phyloP scores from a whole-genome alignment of 176 grass and related monocot genomes.

The Oryza glumipatula region DNA sequence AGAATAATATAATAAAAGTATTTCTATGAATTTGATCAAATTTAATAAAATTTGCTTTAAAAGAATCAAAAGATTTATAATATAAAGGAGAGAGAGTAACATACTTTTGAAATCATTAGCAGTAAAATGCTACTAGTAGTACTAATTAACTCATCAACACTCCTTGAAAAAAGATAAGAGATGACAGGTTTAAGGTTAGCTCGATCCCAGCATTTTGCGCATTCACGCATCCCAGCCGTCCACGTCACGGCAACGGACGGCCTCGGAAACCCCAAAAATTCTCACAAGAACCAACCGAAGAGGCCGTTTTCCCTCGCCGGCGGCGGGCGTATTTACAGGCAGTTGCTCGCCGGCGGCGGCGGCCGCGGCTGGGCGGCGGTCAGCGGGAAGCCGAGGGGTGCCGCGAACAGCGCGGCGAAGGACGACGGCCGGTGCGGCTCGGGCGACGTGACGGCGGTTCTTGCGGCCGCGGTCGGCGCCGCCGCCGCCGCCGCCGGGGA shows the following conservation, averaged over 20 bases:
- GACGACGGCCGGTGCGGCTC: conserved; percentile 51
- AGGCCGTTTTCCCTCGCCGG: no score
- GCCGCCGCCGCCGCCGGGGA: not conserved
- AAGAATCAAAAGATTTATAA: no score
- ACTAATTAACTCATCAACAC: not conserved
- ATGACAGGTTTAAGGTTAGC: conserved; percentile 31
- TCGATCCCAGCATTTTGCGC: conserved; percentile 2
- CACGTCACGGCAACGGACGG: conserved; percentile 42
- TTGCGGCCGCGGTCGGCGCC: not conserved
- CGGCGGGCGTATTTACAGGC: conserved; percentile 44
- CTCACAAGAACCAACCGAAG: conserved; percentile 30
- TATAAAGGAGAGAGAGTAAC: not conserved
- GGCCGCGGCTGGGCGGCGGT: conserved; percentile 23
- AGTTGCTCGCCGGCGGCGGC: conserved; percentile 49
- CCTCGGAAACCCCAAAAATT: conserved; percentile 50
- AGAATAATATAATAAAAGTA: no score
- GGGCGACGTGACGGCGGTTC: not conserved
- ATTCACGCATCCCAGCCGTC: conserved; percentile 40
- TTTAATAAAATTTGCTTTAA: no score
- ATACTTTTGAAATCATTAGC: not conserved
- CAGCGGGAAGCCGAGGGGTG: conserved; percentile 45
- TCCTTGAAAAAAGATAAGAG: conserved; percentile 1
- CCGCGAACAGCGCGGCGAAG: conserved; percentile 69
- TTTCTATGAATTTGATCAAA: no score
- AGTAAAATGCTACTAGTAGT: not conserved